Base-by-base conservation (phyloP, 2,329 filamentous ascomycete genomes). In the Paracorniculantispora psalliotae region DNA sequence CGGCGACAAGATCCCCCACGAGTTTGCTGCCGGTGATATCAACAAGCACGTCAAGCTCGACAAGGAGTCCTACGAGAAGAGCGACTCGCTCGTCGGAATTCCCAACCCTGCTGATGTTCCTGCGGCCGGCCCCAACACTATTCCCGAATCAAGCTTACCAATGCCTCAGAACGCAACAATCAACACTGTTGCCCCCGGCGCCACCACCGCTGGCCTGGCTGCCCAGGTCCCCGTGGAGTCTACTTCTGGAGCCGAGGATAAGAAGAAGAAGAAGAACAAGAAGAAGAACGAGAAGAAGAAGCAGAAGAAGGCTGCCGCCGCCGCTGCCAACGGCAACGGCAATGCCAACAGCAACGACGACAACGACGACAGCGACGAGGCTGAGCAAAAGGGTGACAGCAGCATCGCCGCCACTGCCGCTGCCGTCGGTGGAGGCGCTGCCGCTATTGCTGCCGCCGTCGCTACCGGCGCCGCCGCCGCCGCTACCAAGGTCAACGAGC, bases 61-160 rank as follows among this genome's bases (percentile, higher is more conserved):
- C 71, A 83, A 91, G 72, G 90, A 86, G 65, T 93, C 91, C 1
- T 97, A 97, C 73, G 88, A 96, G 72, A 90, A 90, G 73, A 86
- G 87, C 63, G 89, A 89, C 68, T 82, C 86, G 59, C 73, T 86
- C 44, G 79, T 81, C 53, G 82, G 81, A 64, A 67, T 77, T 56
- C 72, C 59, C 75, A 64, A 75, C 79, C 51, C 73, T 79, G 59
- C 69, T 87, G 37, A 83, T 85, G 33, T 57, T 13, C 26, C 55
- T 35, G 43, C 47, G 12, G 26, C 37, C 1, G 37, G 55, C 30
- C 13, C 59, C 13, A 50, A 57, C 72, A 77, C 90, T 71, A 92
- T 94, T 63, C 91, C 91, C 19, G 91, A 96, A 75, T 93, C 90
- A 8, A 90, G 88, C 72, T 79, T 94, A 63, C 89, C 90, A 13